Percentiles rank a stretch among this genome's conserved stretches.
These are phyloP conservation scores for Hemerocallis citrina DNA, from an alignment of 106 monocot genomes.

Conservation along the genomic window DNA sequence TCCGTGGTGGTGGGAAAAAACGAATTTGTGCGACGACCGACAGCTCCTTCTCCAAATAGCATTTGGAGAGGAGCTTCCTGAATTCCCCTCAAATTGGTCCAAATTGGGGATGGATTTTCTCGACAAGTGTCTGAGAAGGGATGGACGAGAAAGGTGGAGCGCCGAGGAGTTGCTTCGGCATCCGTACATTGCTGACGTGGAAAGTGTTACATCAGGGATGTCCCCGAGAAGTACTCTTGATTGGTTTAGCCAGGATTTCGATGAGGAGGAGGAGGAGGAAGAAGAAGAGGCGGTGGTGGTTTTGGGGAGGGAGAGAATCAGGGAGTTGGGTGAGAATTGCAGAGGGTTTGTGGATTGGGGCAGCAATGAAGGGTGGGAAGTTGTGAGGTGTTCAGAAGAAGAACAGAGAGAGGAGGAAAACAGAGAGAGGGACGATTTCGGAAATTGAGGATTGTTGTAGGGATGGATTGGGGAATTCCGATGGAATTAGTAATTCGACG, in stretches of 20 bases:
- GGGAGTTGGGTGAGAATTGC: slow-evolving; percentile 7
- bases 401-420: not conserved
- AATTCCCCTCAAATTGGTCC: slow-evolving; percentile 27
- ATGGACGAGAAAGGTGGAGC: slow-evolving; percentile 18
- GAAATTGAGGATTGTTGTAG: too few relatives aligned
- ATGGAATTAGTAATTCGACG: too few relatives aligned
- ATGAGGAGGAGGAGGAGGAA: slow-evolving; percentile 13
- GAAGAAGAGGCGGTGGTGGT: slow-evolving; percentile 4
- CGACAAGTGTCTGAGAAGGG: slow-evolving; percentile 33
- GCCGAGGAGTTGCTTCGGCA: slow-evolving; percentile 32
- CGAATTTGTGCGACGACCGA: too few relatives aligned
- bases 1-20: slow-evolving; percentile 49
- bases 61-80: slow-evolving; percentile 25
- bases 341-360: slow-evolving; percentile 4
- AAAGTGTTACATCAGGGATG: not conserved
- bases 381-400: slow-evolving; percentile 20
- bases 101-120: slow-evolving; percentile 28
- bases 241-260: slow-evolving; percentile 20
- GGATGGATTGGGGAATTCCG: too few relatives aligned
- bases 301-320: slow-evolving; percentile 19
- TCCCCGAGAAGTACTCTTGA: slow-evolving; percentile 45
- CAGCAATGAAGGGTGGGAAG: slow-evolving; percentile 24
- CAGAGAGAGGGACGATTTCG: too few relatives aligned
- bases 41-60: slow-evolving; percentile 19
- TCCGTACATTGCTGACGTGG: slow-evolving; percentile 20